Conservation (phyloP, 345 rosid genomes). For the Microthlaspi erraticum region DNA sequence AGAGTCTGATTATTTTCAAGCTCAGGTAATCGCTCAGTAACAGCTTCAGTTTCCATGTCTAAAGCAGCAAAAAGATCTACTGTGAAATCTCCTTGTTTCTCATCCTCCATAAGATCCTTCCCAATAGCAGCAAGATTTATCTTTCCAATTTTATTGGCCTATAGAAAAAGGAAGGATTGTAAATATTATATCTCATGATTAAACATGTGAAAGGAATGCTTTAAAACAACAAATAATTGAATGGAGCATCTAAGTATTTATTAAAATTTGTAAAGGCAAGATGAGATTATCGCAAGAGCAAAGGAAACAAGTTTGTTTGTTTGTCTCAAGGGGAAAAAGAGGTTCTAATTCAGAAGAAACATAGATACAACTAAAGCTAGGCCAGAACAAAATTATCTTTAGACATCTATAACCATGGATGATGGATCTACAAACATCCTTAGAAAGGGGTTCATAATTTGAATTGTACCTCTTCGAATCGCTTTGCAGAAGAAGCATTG, state of each 20-base stretch:
- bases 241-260: conserved; percentile 2
- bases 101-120: conserved; percentile 99
- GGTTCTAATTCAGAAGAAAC: conserved; percentile 6
- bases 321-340: conserved; percentile 4
- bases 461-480: conserved; percentile 84
- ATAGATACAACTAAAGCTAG: conserved; percentile 14
- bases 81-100: conserved; percentile 94
- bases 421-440: conserved; percentile 24
- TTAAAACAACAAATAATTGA: conserved; percentile 21
- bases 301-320: conserved; percentile 19
- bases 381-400: conserved; percentile 30
- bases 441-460: neutral
- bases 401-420: conserved; percentile 16
- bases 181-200: conserved; percentile 14
- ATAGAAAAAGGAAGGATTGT: conserved; percentile 29
- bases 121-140: conserved; percentile 99
- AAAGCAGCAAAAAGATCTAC: conserved; percentile 87
- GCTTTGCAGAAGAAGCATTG: conserved; percentile 65
- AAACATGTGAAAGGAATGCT: conserved; percentile 21
- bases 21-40: conserved; percentile 72
- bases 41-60: conserved; percentile 95
- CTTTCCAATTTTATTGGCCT: conserved; percentile 98
- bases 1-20: conserved; percentile 86
- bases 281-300: conserved; percentile 16
- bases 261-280: neutral